These are phyloP conservation scores for Pistacia atlantica DNA, from an alignment of 345 rosid species.

Conservation along the genomic window DNA sequence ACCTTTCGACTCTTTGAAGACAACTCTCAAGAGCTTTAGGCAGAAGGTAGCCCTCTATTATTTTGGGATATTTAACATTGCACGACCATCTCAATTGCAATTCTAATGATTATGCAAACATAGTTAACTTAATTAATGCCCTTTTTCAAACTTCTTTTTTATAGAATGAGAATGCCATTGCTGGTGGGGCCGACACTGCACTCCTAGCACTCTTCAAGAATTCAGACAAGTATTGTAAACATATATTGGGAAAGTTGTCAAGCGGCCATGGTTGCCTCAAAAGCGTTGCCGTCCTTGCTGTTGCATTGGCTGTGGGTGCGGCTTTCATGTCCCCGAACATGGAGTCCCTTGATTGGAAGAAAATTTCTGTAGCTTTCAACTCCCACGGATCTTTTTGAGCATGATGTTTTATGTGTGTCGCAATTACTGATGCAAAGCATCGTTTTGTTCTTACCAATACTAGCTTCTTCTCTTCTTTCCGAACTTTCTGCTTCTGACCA, in stretches of 20 bases:
- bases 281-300: constrained; percentile 39
- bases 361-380: constrained; percentile 32
- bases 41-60: constrained; percentile 44
- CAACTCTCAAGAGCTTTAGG: constrained; percentile 54
- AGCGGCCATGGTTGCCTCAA: constrained; percentile 52
- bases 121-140: not conserved
- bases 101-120: not conserved
- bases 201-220: constrained; percentile 38
- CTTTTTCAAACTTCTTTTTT: constrained; percentile 9
- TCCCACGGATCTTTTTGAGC: constrained; percentile 25
- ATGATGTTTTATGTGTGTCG: not conserved
- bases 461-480: constrained; percentile 21
- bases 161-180: constrained; percentile 65
- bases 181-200: constrained; percentile 34
- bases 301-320: constrained; percentile 55
- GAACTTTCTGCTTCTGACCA: constrained; percentile 20
- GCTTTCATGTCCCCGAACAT: constrained; percentile 36
- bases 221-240: constrained; percentile 64
- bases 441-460: constrained; percentile 20
- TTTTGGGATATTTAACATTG: not conserved
- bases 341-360: constrained; percentile 42
- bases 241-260: constrained; percentile 45
- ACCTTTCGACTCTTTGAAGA: constrained; percentile 48
- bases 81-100: not conserved
- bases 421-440: constrained; percentile 29